Base-by-base conservation (phyloP, 78 protist genomes). In the Dictyostelium citrinum region DNA sequence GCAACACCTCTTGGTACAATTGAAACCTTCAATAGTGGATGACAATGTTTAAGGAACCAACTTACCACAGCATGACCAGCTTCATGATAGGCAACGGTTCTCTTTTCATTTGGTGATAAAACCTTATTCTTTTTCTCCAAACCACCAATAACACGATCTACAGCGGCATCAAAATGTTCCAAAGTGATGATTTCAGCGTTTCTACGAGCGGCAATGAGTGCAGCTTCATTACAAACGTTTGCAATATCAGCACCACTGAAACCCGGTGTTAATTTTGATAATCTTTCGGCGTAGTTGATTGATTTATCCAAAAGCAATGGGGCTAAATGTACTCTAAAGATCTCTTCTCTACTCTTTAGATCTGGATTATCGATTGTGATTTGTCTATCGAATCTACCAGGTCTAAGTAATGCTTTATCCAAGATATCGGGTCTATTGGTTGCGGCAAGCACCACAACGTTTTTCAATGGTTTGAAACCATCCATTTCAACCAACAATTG, bases 401-500 rank as follows among this genome's bases (percentile, higher is more conserved):
- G 99, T 1, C 99, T 96, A n/a, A 98, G 82, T 82, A 99, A 94
- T 2, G 99, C 99, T 58, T 60, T 37, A 88, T 98, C 99, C 45
- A 99, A 83, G 5, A 96, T 93, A 74, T 98, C 99, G 0, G 97
- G 91, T 11, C 99, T 58, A 84, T 98, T 98, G 5, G 99, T 98
- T 0, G 97, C 98, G 3, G 99, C 99, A 3, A 99, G 45, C 5
- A 99, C 98, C 24, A 99, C 97, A 27, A 99, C 96, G 2, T 96
- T 95, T 16, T 61, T 78, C 37, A 91, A 60, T 46, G 97, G 49
- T 55, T 27, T 39, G 90, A 98, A 95, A 55, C 99, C 99, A 95
- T 99, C 99, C 99, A 99, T 98, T 94, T 99, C 99, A 10, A 97
- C 99, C 7, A 99, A 96, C 58, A 99, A 46, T 82, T 99, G 99